Conservation (phyloP, 2,329 filamentous ascomycete species). For the Sordariomycetes sp. region DNA sequence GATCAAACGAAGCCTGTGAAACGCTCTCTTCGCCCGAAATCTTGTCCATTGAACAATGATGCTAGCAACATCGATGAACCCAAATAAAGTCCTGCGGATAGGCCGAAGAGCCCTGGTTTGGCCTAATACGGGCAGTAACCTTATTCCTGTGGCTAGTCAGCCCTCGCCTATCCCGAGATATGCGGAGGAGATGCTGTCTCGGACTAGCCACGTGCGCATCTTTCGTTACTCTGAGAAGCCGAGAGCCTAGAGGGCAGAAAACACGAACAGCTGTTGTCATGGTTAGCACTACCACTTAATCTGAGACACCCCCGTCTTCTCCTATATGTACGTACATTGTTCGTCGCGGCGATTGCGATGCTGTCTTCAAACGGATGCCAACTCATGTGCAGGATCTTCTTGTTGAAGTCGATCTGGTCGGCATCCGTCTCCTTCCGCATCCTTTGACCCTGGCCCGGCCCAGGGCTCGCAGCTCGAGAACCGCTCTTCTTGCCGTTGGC, state of each 20-base stretch:
- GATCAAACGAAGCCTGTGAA: neutral
- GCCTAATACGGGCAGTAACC: neutral
- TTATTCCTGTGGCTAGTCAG: neutral
- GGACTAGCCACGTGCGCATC: neutral
- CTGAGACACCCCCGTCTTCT: neutral
- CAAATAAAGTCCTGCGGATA: neutral
- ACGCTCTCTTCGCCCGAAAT: neutral
- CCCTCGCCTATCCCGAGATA: neutral
- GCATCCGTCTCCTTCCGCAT: conserved; percentile 99
- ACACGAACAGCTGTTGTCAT: conserved; percentile 53
- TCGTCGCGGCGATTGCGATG: conserved; percentile 97
- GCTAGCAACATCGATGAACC: neutral
- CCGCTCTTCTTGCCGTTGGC: conserved; percentile 74
- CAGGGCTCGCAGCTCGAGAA: conserved; percentile 75
- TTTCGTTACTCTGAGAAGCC: neutral
- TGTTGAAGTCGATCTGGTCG: conserved; percentile 99
- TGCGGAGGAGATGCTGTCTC: neutral
- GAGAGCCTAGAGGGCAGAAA: conserved; percentile 52
- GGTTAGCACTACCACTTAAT: conserved; percentile 11
- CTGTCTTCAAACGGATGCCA: conserved; percentile 99
- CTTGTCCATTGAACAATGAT: neutral
- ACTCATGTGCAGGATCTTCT: conserved; percentile 99
- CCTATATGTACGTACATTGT: conserved; percentile 66
- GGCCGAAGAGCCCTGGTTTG: neutral
- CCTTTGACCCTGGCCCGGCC: conserved; percentile 67